These are phyloP conservation scores for Botryobasidium botryosum DNA, from an alignment of 768 basidiomycete genomes.

Conservation along the genomic window DNA sequence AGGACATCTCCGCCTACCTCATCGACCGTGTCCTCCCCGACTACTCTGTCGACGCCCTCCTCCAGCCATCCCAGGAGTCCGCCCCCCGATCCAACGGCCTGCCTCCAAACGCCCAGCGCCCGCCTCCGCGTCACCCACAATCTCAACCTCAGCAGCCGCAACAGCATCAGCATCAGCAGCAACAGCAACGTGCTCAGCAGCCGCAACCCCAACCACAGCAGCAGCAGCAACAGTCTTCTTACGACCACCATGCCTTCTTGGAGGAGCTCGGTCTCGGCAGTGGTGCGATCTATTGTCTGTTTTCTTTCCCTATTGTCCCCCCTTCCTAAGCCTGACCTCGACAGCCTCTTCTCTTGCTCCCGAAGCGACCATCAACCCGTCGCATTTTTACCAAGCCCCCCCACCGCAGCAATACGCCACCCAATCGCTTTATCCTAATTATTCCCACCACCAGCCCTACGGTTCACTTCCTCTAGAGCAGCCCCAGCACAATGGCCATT, in stretches of 20 bases:
- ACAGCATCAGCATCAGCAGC: not conserved
- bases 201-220: conserved; percentile 1
- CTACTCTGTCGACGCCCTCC: too few relatives aligned
- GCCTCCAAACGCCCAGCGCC: too few relatives aligned
- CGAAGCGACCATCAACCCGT: not conserved
- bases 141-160: not conserved
- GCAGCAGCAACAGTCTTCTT: conserved; percentile 2
- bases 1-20: too few relatives aligned
- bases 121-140: not conserved
- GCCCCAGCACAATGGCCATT: too few relatives aligned
- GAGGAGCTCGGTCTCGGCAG: too few relatives aligned
- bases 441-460: conserved; percentile 1
- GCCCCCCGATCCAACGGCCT: too few relatives aligned
- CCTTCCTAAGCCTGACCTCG: not conserved
- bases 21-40: too few relatives aligned
- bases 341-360: not conserved
- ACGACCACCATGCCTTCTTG: not conserved
- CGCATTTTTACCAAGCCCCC: not conserved
- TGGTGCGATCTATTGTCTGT: not conserved
- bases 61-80: too few relatives aligned
- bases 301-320: not conserved
- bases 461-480: too few relatives aligned
- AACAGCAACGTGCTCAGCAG: not conserved
- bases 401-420: not conserved
- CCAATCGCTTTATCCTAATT: not conserved